Conservation (phyloP, 176 grass and related monocot genomes). For the Rhynchospora breviuscula region DNA sequence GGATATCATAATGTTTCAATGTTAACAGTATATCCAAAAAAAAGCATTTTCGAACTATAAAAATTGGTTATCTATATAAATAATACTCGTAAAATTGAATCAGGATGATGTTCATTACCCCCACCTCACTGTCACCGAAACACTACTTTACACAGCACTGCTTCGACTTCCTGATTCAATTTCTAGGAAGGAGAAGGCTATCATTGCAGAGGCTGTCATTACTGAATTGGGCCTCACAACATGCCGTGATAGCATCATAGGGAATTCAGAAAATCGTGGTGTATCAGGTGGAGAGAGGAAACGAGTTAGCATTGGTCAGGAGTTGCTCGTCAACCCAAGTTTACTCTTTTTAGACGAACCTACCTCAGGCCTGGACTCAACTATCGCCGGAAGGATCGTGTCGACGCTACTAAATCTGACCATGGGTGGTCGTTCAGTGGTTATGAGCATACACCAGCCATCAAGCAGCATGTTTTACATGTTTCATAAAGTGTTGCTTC, state of each 20-base stretch:
- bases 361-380: constrained; percentile 49
- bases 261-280: constrained; percentile 28
- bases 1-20: not conserved
- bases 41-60: not conserved
- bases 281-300: constrained; percentile 49
- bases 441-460: constrained; percentile 57
- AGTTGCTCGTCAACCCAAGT: constrained; percentile 47
- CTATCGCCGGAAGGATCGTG: constrained; percentile 35
- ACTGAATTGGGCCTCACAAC: constrained; percentile 30
- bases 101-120: constrained; percentile 44
- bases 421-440: constrained; percentile 26
- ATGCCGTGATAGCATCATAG: constrained; percentile 39
- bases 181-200: constrained; percentile 22
- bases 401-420: constrained; percentile 32
- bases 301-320: constrained; percentile 50
- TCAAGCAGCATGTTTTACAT: constrained; percentile 52
- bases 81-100: not conserved
- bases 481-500: constrained; percentile 46
- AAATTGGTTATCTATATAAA: not conserved
- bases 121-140: constrained; percentile 42
- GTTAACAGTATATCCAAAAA: not conserved
- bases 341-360: constrained; percentile 45
- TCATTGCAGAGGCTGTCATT: constrained; percentile 28
- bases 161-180: constrained; percentile 40
- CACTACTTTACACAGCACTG: constrained; percentile 39